phyloP scores from a whole-genome alignment of 2,329 filamentous ascomycete genomes.

The Claviceps spartinae region DNA sequence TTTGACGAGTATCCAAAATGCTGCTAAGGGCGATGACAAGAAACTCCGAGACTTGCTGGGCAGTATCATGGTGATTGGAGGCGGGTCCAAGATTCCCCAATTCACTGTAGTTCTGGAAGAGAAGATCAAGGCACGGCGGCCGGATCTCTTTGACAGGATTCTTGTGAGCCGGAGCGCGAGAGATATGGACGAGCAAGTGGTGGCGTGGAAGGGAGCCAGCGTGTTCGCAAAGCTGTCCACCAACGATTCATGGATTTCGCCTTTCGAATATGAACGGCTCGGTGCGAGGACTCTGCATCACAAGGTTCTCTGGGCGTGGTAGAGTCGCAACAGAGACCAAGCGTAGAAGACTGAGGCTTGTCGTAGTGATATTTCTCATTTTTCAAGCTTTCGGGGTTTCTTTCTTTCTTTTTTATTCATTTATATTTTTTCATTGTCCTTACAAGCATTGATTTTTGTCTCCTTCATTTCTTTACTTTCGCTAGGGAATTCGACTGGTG shows the following conservation, averaged over 20 bases:
- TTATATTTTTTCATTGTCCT: not conserved
- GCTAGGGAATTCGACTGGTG: not conserved
- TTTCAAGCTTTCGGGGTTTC: too few relatives aligned
- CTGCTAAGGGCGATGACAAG: conserved; percentile 78
- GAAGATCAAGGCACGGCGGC: conserved; percentile 53
- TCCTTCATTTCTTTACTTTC: not conserved
- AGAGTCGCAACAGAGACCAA: conserved; percentile 5
- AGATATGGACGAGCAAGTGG: conserved; percentile 94
- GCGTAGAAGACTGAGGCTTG: not conserved
- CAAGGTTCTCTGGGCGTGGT: conserved; percentile 57
- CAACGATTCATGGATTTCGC: conserved; percentile 91
- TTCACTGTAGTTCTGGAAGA: conserved; percentile 78
- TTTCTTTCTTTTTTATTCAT: not conserved
- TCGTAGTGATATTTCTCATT: not conserved
- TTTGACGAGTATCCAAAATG: conserved; percentile 76
- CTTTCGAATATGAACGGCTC: conserved; percentile 75
- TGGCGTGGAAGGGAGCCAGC: conserved; percentile 94
- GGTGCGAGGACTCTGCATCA: conserved; percentile 73
- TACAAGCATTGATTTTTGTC: not conserved
- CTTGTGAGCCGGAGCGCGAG: conserved; percentile 60
- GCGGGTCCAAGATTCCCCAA: conserved; percentile 66
- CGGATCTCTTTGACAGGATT: conserved; percentile 46
- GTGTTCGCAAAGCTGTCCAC: conserved; percentile 86
- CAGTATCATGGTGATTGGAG: conserved; percentile 82
- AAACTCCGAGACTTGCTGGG: conserved; percentile 83